Evolutionary conservation across 257 asterid species (phyloP).

Genomic region (Nicotiana tabacum): DNA sequence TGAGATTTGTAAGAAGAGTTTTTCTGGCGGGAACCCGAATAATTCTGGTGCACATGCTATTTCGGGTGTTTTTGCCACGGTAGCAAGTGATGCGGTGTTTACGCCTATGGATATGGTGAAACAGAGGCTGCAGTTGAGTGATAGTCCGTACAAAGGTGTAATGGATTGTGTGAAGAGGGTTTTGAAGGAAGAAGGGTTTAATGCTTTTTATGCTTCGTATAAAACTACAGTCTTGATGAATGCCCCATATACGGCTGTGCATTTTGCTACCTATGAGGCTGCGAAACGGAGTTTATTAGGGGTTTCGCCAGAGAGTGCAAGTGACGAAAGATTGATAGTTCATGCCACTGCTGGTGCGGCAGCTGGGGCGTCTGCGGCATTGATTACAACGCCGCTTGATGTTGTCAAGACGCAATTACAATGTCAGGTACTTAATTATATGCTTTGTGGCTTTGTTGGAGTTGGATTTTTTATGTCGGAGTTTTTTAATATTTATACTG

Average conservation of each 20-base stretch:
- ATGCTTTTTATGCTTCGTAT: conserved; percentile 78
- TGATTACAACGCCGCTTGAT: conserved; percentile 85
- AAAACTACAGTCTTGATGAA: conserved; percentile 89
- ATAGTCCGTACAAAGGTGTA: conserved; percentile 79
- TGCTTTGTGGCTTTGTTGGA: not conserved
- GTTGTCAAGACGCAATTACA: conserved; percentile 95
- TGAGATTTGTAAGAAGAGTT: conserved; percentile 62
- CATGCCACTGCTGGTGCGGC: conserved; percentile 98
- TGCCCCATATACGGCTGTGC: conserved; percentile 94
- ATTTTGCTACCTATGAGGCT: conserved; percentile 89
- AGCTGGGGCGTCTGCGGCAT: conserved; percentile 90
- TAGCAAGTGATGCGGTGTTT: conserved; percentile 82
- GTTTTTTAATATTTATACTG: no score
- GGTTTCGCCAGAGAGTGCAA: conserved; percentile 53
- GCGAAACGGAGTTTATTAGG: conserved; percentile 63
- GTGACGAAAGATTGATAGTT: conserved; percentile 64
- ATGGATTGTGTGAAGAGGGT: conserved; percentile 74
- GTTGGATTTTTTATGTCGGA: not conserved
- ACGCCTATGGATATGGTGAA: conserved; percentile 99
- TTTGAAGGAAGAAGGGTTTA: conserved; percentile 69
- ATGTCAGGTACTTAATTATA: conserved; percentile 70
- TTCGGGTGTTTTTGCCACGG: conserved; percentile 84
- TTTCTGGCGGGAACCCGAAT: conserved; percentile 65
- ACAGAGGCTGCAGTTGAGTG: conserved; percentile 86
- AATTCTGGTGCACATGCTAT: conserved; percentile 66